Conservation (phyloP, 208 protist species). For the Crithidia thermophila region DNA sequence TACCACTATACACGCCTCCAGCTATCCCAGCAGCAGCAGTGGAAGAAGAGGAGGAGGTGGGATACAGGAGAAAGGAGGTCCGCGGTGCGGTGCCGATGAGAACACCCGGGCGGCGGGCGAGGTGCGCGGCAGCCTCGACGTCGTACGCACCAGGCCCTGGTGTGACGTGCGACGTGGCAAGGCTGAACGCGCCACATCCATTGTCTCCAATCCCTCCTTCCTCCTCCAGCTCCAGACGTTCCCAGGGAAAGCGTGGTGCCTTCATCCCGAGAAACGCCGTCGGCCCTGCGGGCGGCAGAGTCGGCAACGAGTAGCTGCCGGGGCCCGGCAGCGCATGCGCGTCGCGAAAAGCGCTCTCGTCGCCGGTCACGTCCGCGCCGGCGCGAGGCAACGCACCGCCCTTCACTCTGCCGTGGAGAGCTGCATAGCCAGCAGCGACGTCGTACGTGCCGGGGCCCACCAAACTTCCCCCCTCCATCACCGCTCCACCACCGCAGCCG, state of each 20-base stretch:
- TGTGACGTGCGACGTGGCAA: not conserved
- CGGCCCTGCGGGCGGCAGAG: slow-evolving; percentile 10
- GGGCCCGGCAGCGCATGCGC: slow-evolving; percentile 32
- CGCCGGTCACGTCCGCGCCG: not conserved
- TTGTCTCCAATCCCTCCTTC: not conserved
- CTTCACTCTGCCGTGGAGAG: slow-evolving; percentile 16
- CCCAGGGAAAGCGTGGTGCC: slow-evolving; percentile 28
- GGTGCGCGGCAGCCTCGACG: slow-evolving; percentile 19
- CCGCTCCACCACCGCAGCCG: not conserved
- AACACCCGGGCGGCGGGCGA: slow-evolving; percentile 31
- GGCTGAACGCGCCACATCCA: not conserved
- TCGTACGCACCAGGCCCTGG: slow-evolving; percentile 40
- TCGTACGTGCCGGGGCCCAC: slow-evolving; percentile 26
- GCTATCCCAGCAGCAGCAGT: too few relatives aligned
- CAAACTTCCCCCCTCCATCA: not conserved
- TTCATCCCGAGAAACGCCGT: slow-evolving; percentile 18
- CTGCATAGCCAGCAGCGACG: not conserved
- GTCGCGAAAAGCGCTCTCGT: not conserved
- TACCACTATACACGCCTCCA: not conserved
- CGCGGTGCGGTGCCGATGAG: slow-evolving; percentile 54
- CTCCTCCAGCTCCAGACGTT: slow-evolving; percentile 12
- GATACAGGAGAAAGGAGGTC: slow-evolving; percentile 3
- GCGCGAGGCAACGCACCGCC: slow-evolving; percentile 26
- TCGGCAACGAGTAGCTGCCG: slow-evolving; percentile 39
- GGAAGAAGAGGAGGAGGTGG: too few relatives aligned